A percentile compares a stretch with the other conserved stretches of the same genome.
Evolutionary conservation across 2,329 filamentous ascomycete species (phyloP).

Genomic region (Ophiosphaerella korrae): DNA sequence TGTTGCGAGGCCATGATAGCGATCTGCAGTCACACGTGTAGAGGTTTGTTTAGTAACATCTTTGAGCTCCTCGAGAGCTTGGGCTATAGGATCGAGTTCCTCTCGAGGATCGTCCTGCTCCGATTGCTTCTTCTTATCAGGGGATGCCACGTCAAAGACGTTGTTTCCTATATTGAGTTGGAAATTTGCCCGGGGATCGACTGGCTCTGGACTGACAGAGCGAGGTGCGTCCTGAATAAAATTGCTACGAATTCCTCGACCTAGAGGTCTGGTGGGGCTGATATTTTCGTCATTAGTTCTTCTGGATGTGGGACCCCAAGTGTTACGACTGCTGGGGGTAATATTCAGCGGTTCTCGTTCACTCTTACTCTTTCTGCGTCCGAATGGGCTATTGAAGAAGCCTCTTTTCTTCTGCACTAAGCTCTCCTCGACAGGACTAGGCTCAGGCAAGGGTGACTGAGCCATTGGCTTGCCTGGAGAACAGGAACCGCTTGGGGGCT

Average conservation of each 20-base stretch:
- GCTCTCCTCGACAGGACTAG: constrained; percentile 35
- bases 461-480: constrained; percentile 70
- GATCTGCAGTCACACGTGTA: constrained; percentile 88
- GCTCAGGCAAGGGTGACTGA: constrained; percentile 24
- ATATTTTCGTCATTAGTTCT: constrained; percentile 48
- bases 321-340: constrained; percentile 54
- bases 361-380: constrained; percentile 82
- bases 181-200: constrained; percentile 89
- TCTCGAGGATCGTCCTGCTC: constrained; percentile 55
- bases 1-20: constrained; percentile 90
- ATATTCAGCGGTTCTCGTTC: constrained; percentile 67
- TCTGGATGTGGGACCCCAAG: constrained; percentile 56
- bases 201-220: constrained; percentile 69
- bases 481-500: constrained; percentile 73
- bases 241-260: constrained; percentile 32
- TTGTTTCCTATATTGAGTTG: constrained; percentile 95
- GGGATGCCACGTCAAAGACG: constrained; percentile 87
- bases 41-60: constrained; percentile 81
- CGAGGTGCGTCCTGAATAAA: constrained; percentile 37
- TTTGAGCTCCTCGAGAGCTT: constrained; percentile 90
- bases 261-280: constrained; percentile 51
- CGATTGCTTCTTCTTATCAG: constrained; percentile 63
- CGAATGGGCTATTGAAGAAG: constrained; percentile 92
- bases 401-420: constrained; percentile 74
- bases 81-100: constrained; percentile 84